A percentile compares a stretch with the other conserved stretches of the same genome.
phyloP scores from a whole-genome alignment of 345 rosid genomes.

The Zanthoxylum bungeanum region DNA sequence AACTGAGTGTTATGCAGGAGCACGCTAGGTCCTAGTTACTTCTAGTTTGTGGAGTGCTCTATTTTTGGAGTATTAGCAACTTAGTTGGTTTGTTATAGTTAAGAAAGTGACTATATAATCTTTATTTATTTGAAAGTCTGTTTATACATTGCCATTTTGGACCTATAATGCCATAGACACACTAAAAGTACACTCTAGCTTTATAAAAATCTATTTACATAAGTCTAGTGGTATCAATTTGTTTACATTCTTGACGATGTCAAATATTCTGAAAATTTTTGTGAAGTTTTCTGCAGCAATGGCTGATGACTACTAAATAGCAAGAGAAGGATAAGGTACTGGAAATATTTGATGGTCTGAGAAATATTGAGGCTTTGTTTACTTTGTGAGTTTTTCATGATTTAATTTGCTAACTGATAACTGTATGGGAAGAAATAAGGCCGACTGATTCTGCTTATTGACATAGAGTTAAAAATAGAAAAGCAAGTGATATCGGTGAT shows the following conservation, averaged over 20 bases:
- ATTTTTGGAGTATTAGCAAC: slow-evolving; percentile 14
- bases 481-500: background rate
- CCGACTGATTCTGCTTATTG: background rate
- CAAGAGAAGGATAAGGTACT: background rate
- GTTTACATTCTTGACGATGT: background rate
- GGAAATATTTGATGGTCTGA: background rate
- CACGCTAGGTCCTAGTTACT: slow-evolving; percentile 1
- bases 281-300: background rate
- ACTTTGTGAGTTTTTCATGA: background rate
- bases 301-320: slow-evolving; percentile 3
- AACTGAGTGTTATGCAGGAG: background rate
- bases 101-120: slow-evolving; percentile 1
- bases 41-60: slow-evolving; percentile 5
- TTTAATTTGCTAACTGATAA: background rate
- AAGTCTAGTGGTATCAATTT: background rate
- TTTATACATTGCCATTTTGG: background rate
- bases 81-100: slow-evolving; percentile 7
- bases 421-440: background rate
- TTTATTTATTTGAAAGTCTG: slow-evolving; percentile 12
- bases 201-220: background rate
- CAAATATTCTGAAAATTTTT: background rate
- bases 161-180: background rate
- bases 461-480: too few relatives aligned
- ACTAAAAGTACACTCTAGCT: background rate
- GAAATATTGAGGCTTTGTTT: background rate